These are phyloP conservation scores for Penicillium expansum DNA, from an alignment of 2,329 filamentous ascomycete genomes.

Conservation along the genomic window DNA sequence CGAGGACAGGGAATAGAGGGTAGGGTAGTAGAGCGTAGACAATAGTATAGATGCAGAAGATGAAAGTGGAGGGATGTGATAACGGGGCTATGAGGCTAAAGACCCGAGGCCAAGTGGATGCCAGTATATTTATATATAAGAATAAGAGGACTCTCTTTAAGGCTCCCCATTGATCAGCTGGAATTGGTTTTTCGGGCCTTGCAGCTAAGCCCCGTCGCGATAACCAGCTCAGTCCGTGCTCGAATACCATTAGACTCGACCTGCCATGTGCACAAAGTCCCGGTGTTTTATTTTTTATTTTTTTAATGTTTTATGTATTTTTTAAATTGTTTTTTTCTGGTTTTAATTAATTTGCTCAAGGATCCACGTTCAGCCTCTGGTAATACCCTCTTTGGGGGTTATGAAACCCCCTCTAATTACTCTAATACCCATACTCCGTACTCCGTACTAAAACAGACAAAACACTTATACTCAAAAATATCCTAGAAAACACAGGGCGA, in stretches of 20 bases:
- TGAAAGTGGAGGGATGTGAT: constrained; percentile 1
- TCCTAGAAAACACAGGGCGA: no score
- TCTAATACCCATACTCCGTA: no score
- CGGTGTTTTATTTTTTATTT: background rate
- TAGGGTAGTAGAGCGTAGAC: no score
- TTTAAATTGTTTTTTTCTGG: no score
- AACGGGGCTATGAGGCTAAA: constrained; percentile 3
- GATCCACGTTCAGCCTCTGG: constrained; percentile 8
- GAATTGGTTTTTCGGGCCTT: constrained; percentile 16
- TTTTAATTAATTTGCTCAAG: background rate
- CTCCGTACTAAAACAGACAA: background rate
- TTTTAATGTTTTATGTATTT: background rate
- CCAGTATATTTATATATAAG: constrained; percentile 22
- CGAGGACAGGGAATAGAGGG: background rate
- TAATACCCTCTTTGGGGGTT: background rate
- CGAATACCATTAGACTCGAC: constrained; percentile 17
- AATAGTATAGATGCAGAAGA: background rate
- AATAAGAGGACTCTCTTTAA: background rate
- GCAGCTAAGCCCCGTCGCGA: constrained; percentile 26
- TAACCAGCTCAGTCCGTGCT: constrained; percentile 19
- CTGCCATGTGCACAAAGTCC: constrained; percentile 20
- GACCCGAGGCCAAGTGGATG: constrained; percentile 2
- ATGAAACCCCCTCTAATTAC: background rate
- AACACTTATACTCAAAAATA: no score
- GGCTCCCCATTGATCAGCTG: constrained; percentile 24